phyloP scores from a whole-genome alignment of 2,329 filamentous ascomycete genomes.

The Pseudopithomyces maydicus region DNA sequence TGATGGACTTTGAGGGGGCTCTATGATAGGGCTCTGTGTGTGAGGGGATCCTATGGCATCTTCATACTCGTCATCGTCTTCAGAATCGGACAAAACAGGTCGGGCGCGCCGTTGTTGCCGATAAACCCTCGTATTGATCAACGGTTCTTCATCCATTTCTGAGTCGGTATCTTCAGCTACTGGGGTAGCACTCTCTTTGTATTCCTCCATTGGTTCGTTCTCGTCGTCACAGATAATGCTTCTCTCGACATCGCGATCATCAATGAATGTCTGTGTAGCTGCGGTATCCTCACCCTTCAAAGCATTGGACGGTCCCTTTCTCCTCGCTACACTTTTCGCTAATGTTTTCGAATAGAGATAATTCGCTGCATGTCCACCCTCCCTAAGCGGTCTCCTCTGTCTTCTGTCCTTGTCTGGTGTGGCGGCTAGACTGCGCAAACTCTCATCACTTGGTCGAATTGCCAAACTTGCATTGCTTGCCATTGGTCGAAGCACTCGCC shows the following conservation, averaged over 20 bases:
- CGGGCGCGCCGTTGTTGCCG: slow-evolving; percentile 20
- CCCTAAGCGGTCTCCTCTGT: slow-evolving; percentile 16
- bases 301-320: slow-evolving; percentile 22
- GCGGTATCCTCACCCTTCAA: slow-evolving; percentile 13
- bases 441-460: slow-evolving; percentile 34
- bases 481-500: slow-evolving; percentile 39
- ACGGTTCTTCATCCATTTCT: slow-evolving; percentile 36
- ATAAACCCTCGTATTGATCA: slow-evolving; percentile 25
- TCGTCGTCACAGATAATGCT: slow-evolving; percentile 39
- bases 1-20: neutral
- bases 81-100: slow-evolving; percentile 28
- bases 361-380: slow-evolving; percentile 11
- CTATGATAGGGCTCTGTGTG: neutral
- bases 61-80: slow-evolving; percentile 20
- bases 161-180: slow-evolving; percentile 11
- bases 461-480: slow-evolving; percentile 37
- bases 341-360: slow-evolving; percentile 35
- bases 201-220: slow-evolving; percentile 12
- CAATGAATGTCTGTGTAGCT: slow-evolving; percentile 9
- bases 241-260: slow-evolving; percentile 32
- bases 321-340: slow-evolving; percentile 33
- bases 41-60: neutral
- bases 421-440: slow-evolving; percentile 21
- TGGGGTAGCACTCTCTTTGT: slow-evolving; percentile 11
- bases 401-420: slow-evolving; percentile 30